These are phyloP conservation scores for Ustilago crameri DNA, from an alignment of 1,284 basidiomycete species.

Conservation along the genomic window DNA sequence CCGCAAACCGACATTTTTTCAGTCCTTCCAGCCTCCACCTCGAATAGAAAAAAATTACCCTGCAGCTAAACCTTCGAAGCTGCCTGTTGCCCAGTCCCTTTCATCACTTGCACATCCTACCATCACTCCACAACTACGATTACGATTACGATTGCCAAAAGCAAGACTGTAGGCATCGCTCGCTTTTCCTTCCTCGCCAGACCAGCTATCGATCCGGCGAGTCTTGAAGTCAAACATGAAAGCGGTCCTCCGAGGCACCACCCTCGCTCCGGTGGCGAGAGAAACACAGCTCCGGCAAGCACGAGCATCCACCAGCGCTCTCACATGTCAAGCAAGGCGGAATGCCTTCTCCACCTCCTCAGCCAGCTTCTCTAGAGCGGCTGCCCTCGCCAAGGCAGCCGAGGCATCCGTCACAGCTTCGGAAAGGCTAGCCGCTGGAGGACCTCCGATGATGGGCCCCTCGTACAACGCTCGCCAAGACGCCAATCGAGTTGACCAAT, in stretches of 20 bases:
- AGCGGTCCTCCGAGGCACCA: slow-evolving; percentile 8
- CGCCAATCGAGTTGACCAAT: slow-evolving; percentile 10
- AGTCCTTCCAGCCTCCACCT: slow-evolving; percentile 14
- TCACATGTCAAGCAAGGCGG: not conserved
- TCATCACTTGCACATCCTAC: no score
- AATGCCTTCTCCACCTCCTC: slow-evolving; percentile 18
- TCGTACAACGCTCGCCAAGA: slow-evolving; percentile 20
- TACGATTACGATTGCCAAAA: no score
- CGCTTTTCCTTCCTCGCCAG: no score
- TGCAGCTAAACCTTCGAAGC: not conserved
- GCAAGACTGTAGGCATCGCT: no score
- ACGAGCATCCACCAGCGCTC: not conserved
- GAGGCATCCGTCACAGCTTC: slow-evolving; percentile 35
- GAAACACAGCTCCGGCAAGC: slow-evolving; percentile 1
- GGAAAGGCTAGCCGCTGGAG: slow-evolving; percentile 21
- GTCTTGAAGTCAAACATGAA: slow-evolving; percentile 14
- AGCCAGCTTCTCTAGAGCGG: slow-evolving; percentile 30
- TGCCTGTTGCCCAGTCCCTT: not conserved
- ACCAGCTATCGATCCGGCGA: no score
- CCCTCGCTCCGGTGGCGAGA: slow-evolving; percentile 3
- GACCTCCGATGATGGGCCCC: slow-evolving; percentile 18
- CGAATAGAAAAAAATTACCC: not conserved
- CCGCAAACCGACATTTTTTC: not conserved
- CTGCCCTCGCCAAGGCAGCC: slow-evolving; percentile 41
- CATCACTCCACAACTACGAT: no score